These are phyloP conservation scores for Xylaria acuta DNA, from an alignment of 495 filamentous ascomycete species.

Conservation along the genomic window DNA sequence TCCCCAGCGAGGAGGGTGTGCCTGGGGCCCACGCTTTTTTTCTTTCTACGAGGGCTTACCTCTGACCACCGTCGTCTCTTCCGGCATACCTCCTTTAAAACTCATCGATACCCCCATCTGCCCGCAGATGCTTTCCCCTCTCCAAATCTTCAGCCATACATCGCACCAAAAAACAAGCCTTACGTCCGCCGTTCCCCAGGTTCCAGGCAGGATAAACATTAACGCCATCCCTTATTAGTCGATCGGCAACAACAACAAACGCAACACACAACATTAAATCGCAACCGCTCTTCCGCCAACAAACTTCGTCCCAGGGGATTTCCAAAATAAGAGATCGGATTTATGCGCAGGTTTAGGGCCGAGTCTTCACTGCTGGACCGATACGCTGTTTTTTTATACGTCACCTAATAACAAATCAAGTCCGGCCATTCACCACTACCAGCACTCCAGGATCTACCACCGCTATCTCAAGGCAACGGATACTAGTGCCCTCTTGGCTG, in stretches of 20 bases:
- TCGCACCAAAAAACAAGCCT: conserved; percentile 31
- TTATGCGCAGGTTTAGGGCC: not conserved
- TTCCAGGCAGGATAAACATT: not conserved
- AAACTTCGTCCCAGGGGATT: not conserved
- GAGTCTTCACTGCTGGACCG: conserved; percentile 3
- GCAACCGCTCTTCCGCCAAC: not conserved
- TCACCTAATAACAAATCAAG: not conserved
- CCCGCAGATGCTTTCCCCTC: conserved; percentile 37
- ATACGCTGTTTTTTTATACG: not conserved
- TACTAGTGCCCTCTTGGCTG: conserved; percentile 40
- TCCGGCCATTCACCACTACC: not conserved
- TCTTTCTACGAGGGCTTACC: conserved; percentile 18
- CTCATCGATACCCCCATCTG: conserved; percentile 41
- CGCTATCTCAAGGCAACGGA: conserved; percentile 14
- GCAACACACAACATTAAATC: not conserved
- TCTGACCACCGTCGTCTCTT: conserved; percentile 33
- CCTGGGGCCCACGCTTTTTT: conserved; percentile 20
- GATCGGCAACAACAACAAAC: not conserved
- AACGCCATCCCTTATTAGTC: conserved; percentile 7
- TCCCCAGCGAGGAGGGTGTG: conserved; percentile 25
- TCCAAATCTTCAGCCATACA: conserved; percentile 35
- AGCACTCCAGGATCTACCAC: conserved; percentile 24
- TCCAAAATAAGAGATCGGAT: not conserved
- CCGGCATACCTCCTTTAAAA: conserved; percentile 43
- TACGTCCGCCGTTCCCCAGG: conserved; percentile 27